These are phyloP conservation scores for Neurospora tetrasperma DNA, from an alignment of 495 filamentous ascomycete species.

Conservation along the genomic window DNA sequence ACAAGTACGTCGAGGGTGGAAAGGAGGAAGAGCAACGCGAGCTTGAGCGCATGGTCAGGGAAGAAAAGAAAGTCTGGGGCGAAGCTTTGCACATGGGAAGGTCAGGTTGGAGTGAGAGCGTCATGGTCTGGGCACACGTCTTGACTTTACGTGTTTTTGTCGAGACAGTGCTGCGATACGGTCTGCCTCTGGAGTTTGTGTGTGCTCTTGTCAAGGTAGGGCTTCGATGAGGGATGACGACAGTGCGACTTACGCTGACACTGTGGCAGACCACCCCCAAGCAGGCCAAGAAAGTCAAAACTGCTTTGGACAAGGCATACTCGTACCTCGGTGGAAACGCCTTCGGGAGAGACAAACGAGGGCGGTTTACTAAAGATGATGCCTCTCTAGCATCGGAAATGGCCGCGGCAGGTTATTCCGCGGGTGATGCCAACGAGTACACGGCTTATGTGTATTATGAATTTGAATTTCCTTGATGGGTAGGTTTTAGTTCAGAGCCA, in stretches of 20 bases:
- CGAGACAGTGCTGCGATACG: conserved; percentile 91
- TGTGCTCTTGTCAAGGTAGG: conserved; percentile 71
- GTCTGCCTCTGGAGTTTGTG: conserved; percentile 79
- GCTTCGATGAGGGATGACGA: conserved; percentile 11
- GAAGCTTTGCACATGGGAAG: conserved; percentile 79
- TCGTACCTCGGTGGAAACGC: conserved; percentile 92
- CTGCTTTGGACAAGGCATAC: conserved; percentile 71
- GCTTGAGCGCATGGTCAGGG: conserved; percentile 62
- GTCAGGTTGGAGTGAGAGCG: conserved; percentile 84
- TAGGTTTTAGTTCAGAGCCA: not conserved
- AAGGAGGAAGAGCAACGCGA: conserved; percentile 80
- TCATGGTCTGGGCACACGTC: conserved; percentile 92
- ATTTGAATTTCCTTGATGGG: conserved; percentile 55
- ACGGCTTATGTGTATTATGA: conserved; percentile 96
- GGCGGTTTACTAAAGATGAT: conserved; percentile 81
- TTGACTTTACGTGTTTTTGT: conserved; percentile 89
- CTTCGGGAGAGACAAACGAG: conserved; percentile 89
- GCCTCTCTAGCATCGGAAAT: conserved; percentile 63
- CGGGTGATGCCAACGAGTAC: conserved; percentile 70
- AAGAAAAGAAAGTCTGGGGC: conserved; percentile 80
- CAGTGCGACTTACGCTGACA: conserved; percentile 11
- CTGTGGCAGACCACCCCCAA: conserved; percentile 66
- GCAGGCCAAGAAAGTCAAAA: conserved; percentile 68
- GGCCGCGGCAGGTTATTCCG: conserved; percentile 51
- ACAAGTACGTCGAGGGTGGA: conserved; percentile 82